These are phyloP conservation scores for Boletellus deceptivus DNA, from an alignment of 1,284 basidiomycete species.

Conservation along the genomic window DNA sequence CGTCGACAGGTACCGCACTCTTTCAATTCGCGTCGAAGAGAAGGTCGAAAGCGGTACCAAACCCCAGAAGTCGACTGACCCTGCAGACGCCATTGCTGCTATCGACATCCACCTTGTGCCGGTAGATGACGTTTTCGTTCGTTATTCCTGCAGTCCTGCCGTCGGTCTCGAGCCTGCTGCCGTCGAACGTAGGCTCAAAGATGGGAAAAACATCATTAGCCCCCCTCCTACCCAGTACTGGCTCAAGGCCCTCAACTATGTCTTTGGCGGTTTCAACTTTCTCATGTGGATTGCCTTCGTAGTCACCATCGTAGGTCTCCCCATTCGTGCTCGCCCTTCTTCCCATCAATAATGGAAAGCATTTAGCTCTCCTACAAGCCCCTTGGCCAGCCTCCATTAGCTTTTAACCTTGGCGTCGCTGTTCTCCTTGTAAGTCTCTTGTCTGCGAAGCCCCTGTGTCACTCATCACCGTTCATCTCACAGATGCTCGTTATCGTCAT, in stretches of 20 bases:
- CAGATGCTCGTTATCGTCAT: slow-evolving; percentile 58
- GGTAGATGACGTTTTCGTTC: slow-evolving; percentile 41
- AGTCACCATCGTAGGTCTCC: slow-evolving; percentile 39
- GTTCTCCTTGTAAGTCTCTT: slow-evolving; percentile 71
- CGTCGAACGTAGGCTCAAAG: slow-evolving; percentile 39
- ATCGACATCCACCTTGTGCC: slow-evolving; percentile 49
- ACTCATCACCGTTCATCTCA: neutral
- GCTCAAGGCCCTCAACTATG: slow-evolving; percentile 48
- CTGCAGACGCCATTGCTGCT: slow-evolving; percentile 39
- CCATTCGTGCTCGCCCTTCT: neutral
- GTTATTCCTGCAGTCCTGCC: slow-evolving; percentile 43
- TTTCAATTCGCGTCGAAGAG: slow-evolving; percentile 42
- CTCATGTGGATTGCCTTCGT: slow-evolving; percentile 53
- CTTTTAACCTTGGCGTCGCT: slow-evolving; percentile 64
- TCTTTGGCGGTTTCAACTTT: slow-evolving; percentile 55
- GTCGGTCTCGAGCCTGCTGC: slow-evolving; percentile 46
- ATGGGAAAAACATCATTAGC: slow-evolving; percentile 50
- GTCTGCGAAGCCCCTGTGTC: slow-evolving; percentile 10
- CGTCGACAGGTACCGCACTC: slow-evolving; percentile 39
- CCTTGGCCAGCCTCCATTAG: slow-evolving; percentile 46
- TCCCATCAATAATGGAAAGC: slow-evolving; percentile 11
- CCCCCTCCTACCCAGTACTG: slow-evolving; percentile 47
- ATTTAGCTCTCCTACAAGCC: slow-evolving; percentile 45
- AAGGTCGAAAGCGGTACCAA: slow-evolving; percentile 16
- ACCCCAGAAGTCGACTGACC: slow-evolving; percentile 28